Conservation (phyloP, 805 yeast species). For the Nakazawaea anatomiae region DNA sequence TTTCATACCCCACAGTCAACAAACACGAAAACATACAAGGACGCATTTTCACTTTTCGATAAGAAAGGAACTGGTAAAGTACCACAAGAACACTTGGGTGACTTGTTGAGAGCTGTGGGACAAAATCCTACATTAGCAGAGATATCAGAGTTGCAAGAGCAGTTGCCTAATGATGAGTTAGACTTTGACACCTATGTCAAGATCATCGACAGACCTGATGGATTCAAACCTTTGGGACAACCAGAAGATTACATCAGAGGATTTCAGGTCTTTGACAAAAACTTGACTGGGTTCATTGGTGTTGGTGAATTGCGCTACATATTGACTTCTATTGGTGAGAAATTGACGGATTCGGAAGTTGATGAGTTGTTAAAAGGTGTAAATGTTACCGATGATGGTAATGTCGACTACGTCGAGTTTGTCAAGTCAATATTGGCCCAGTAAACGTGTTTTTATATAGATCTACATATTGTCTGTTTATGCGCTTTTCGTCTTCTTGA, state of each 20-base stretch:
- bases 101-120: conserved; percentile 92
- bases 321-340: conserved; percentile 93
- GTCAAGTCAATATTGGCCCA: conserved; percentile 92
- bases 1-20: conserved; percentile 1
- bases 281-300: conserved; percentile 90
- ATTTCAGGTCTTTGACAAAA: conserved; percentile 97
- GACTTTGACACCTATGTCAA: conserved; percentile 74
- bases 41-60: conserved; percentile 95
- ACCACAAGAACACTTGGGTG: conserved; percentile 80
- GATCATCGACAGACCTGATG: conserved; percentile 80
- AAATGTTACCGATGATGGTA: conserved; percentile 87
- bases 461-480: too few relatives aligned
- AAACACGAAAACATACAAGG: conserved; percentile 52
- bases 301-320: conserved; percentile 96
- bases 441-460: conserved; percentile 21
- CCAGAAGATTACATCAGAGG: conserved; percentile 92
- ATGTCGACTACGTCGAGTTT: conserved; percentile 90
- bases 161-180: conserved; percentile 32
- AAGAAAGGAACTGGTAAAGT: conserved; percentile 93
- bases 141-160: conserved; percentile 53
- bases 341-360: conserved; percentile 83
- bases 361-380: conserved; percentile 96
- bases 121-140: conserved; percentile 96
- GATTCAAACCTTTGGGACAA: conserved; percentile 81
- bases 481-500: too few relatives aligned